Base-by-base conservation (phyloP, 352 stramenopile species). In the Pythium phragmiticola region DNA sequence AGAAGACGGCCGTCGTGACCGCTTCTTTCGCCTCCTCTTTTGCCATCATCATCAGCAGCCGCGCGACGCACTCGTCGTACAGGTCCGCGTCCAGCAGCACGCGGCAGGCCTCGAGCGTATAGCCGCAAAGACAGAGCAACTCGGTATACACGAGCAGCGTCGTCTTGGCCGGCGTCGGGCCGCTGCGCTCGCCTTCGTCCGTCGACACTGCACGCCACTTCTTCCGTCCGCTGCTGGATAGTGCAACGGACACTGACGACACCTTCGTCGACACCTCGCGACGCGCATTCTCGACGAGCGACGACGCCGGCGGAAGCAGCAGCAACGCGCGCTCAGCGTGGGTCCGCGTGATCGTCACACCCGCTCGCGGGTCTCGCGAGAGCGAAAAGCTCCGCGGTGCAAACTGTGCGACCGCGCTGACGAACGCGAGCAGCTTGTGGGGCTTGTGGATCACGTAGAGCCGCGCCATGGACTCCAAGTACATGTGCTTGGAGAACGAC, bases 401-500 rank as follows among this genome's bases (percentile, higher is more conserved):
- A 49, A 78, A 88, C 48, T 73, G 62, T 21, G 78, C 74, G 45
- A 94, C 74, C 56, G 73, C 85, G 17, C 37, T 46, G 14, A 95
- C 75, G 53, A 95, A 93, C 28, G 75, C 56, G 57, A 89, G 61
- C 33, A 94, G 52, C 21, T 70, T 67, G 16, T 42, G 46, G 6
- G 87, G 82, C 45, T 87, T 73, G 28, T 95, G 82, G 33, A 91
- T 65, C n/a, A 90, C 57, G 63, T 92, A 93, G 59, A 95, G 68
- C 2, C 87, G 81, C 34, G 72, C 77, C 78, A 94, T 88, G 3
- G 77, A 89, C 66, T 95, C 87, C 52, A 95, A 74, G 62, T 95
- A 95, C 80, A 94, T 88, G 72, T 94, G 84, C 69, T 92, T 92
- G 41, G 83, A 90, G 52, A 90, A 92, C 2, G 82, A 90, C 47